Evolutionary conservation across 129 eudicot genomes (phyloP).

Genomic region (Deinandra increscens): DNA sequence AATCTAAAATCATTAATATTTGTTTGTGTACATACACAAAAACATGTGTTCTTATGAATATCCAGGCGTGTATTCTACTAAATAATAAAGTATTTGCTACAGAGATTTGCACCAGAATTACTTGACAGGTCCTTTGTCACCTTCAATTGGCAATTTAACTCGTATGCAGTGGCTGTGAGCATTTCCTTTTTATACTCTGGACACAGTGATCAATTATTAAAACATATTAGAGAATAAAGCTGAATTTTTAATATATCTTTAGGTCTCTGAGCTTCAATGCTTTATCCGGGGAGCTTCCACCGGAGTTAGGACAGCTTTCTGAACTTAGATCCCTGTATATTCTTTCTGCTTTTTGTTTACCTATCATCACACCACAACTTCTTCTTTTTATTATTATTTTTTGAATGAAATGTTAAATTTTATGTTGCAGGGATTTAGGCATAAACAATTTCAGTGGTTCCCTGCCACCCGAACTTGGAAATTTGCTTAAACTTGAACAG

Average conservation of each 20-base stretch:
- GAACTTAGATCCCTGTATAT: constrained; percentile 35
- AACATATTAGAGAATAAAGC: background rate
- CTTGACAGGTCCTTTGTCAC: constrained; percentile 65
- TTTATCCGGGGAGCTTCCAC: constrained; percentile 63
- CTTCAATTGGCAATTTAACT: constrained; percentile 60
- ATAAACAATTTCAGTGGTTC: constrained; percentile 68
- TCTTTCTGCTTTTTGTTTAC: background rate
- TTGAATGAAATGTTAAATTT: background rate
- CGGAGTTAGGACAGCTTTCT: constrained; percentile 60
- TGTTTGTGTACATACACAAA: too few relatives aligned
- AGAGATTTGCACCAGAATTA: constrained; percentile 54
- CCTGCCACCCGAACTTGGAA: constrained; percentile 68
- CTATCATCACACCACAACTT: too few relatives aligned
- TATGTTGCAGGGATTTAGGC: constrained; percentile 42
- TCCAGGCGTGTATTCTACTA: constrained; percentile 34
- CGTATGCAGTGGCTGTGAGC: constrained; percentile 75
- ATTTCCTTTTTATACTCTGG: background rate
- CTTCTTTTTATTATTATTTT: background rate
- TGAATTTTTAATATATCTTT: background rate
- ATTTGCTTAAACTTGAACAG: constrained; percentile 32
- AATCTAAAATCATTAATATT: too few relatives aligned
- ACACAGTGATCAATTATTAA: too few relatives aligned
- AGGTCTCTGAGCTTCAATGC: constrained; percentile 69
- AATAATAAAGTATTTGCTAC: constrained; percentile 23
- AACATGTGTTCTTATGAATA: background rate